Evolutionary conservation across 2,329 filamentous ascomycete species (phyloP).

Genomic region (Aspergillus ibericus): DNA sequence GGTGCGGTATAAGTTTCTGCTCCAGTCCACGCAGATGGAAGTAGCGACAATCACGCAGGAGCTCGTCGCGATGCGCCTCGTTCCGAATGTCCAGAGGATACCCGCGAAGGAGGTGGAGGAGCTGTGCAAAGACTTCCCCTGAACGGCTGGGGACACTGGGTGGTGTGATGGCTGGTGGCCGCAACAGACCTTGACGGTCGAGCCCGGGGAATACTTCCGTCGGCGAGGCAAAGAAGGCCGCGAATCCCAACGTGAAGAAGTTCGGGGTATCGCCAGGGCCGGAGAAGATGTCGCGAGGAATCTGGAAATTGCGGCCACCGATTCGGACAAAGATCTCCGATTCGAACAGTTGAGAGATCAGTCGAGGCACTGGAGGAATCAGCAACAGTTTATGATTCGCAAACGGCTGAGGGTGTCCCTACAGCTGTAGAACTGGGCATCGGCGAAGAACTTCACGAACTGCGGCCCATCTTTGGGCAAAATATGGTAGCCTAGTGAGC

Average conservation of each 20-base stretch:
- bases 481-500: conserved; percentile 70
- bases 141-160: conserved; percentile 78
- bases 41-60: conserved; percentile 85
- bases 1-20: conserved; percentile 77
- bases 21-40: conserved; percentile 91
- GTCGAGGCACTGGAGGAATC: conserved; percentile 68
- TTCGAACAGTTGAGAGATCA: conserved; percentile 88
- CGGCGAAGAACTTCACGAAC: conserved; percentile 89
- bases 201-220: conserved; percentile 83
- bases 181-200: conserved; percentile 72
- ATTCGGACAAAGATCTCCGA: conserved; percentile 87
- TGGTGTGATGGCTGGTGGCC: conserved; percentile 82
- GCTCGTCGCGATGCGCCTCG: conserved; percentile 71
- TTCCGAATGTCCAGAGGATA: conserved; percentile 77
- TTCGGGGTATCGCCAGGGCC: conserved; percentile 89
- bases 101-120: conserved; percentile 78
- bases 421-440: conserved; percentile 92
- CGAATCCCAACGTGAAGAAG: conserved; percentile 90
- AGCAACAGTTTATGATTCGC: not conserved
- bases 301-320: conserved; percentile 81
- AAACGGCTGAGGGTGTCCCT: conserved; percentile 32
- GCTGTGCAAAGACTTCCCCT: conserved; percentile 79
- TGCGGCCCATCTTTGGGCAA: conserved; percentile 77
- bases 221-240: conserved; percentile 79
- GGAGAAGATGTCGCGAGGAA: conserved; percentile 83